Evolutionary conservation across 257 asterid species (phyloP).

Genomic region (Lithospermum erythrorhizon): DNA sequence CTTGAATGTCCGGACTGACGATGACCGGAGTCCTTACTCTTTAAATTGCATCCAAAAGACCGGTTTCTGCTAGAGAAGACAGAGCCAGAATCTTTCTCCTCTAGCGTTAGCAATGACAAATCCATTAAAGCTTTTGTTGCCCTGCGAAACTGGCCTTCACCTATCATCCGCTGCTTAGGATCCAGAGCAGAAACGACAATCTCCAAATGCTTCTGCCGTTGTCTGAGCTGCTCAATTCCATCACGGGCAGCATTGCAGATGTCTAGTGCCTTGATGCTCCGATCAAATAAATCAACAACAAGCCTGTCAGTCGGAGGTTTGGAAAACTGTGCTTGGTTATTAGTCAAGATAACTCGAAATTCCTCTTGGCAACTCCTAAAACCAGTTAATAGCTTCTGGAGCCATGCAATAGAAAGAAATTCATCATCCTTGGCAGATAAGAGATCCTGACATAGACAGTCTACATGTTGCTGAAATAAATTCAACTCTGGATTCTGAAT

Average conservation of each 20-base stretch:
- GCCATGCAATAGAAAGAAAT: constrained; percentile 54
- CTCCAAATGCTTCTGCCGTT: constrained; percentile 59
- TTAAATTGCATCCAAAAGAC: constrained; percentile 15
- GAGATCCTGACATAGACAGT: constrained; percentile 31
- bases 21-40: constrained; percentile 5
- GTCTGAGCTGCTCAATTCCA: constrained; percentile 55
- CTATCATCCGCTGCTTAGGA: constrained; percentile 35
- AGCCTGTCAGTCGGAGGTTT: constrained; percentile 35
- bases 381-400: constrained; percentile 36
- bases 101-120: constrained; percentile 42
- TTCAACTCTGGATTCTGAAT: constrained; percentile 34
- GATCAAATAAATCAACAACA: constrained; percentile 41
- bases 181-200: constrained; percentile 46
- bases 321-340: constrained; percentile 18
- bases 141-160: constrained; percentile 71
- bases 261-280: constrained; percentile 60
- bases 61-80: constrained; percentile 17
- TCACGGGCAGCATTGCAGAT: constrained; percentile 68
- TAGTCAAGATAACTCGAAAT: constrained; percentile 30
- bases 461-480: constrained; percentile 47
- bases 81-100: constrained; percentile 20
- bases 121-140: constrained; percentile 57
- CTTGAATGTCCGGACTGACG: constrained; percentile 14
- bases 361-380: constrained; percentile 58
- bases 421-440: constrained; percentile 30